Conservation (phyloP, 2,329 filamentous ascomycete genomes). For the Acrodontium crateriforme region DNA sequence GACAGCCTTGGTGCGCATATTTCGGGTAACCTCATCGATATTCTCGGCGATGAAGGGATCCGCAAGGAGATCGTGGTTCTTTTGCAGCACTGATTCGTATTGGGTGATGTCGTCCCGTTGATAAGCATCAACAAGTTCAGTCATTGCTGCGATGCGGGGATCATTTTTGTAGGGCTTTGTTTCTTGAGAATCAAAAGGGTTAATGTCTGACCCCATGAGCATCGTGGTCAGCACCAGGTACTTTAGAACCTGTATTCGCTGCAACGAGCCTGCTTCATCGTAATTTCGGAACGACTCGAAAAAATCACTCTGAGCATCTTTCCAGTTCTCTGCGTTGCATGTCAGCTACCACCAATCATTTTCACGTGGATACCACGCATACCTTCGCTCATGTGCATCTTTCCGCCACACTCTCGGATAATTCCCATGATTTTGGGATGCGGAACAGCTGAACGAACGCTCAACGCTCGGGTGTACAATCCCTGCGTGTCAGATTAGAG, state of each 20-base stretch:
- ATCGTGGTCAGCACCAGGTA: constrained; percentile 94
- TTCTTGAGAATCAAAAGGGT: constrained; percentile 96
- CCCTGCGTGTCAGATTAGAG: constrained; percentile 34
- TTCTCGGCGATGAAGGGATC: constrained; percentile 98
- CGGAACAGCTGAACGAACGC: constrained; percentile 89
- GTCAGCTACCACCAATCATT: constrained; percentile 11
- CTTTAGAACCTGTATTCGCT: constrained; percentile 93
- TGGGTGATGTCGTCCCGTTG: constrained; percentile 86
- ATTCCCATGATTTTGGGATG: constrained; percentile 99
- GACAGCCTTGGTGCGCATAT: constrained; percentile 93
- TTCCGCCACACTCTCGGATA: constrained; percentile 94
- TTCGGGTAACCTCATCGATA: constrained; percentile 95
- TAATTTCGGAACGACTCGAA: constrained; percentile 99
- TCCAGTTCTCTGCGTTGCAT: constrained; percentile 72
- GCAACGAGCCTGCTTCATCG: constrained; percentile 90
- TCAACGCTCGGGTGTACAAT: constrained; percentile 79
- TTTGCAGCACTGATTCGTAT: constrained; percentile 77
- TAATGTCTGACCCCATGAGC: constrained; percentile 97
- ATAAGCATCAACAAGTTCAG: constrained; percentile 88
- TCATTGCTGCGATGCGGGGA: constrained; percentile 91
- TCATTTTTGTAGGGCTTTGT: constrained; percentile 97
- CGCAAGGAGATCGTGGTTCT: constrained; percentile 75
- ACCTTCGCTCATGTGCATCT: constrained; percentile 98
- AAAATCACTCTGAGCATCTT: constrained; percentile 91
- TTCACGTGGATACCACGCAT: constrained; percentile 20